Base-by-base conservation (phyloP, 306 rosid genomes). In the Vachellia pachyceras region DNA sequence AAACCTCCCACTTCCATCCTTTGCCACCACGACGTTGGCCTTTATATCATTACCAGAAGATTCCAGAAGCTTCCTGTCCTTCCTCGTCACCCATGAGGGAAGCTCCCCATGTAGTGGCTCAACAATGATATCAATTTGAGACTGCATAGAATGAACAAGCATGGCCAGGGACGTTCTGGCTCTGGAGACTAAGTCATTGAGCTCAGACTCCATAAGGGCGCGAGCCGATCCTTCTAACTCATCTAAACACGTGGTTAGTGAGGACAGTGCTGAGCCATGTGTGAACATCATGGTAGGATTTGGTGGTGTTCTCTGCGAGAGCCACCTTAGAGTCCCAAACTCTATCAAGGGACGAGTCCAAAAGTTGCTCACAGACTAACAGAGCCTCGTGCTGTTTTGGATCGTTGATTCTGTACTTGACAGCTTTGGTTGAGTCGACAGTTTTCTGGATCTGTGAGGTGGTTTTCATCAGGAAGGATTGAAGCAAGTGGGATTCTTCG, bases 221-320 rank as follows among this genome's bases (percentile, higher is more conserved):
- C 40, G 5, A 37, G 66, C 22, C 22, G 79, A 70, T 0, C 82
- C 87, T 15, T 76, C 77, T 29, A 90, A 54, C 36, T 84, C 94
- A 66, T 90, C 94, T 68, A 79, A 81, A 69, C 91, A 69, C 80
- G 33, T 90, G 88, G 82, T 90, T 86, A 1, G 91, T 90, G 72
- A 90, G 89, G 10, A 90, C 86, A 47, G 84, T 47, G 5, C 94
- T 88, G n/a, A 90, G 87, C 94, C 94, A 90, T 33, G 85, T 33
- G 68, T 84, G 94, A 0, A 85, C 88, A 67, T 86, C 86, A 29
- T 83, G 86, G 33, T 68, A 37, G 20, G 86, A 78, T 17, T 35
- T 17, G n/a, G 12, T 44, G 2, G 41, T 64, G 7, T n/a, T 55
- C 5, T 80, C 72, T 5, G 58, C 46, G 7, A 90, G 78, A 75